Base-by-base conservation (phyloP, 139 green algal species). In the Chlorella sp. region DNA sequence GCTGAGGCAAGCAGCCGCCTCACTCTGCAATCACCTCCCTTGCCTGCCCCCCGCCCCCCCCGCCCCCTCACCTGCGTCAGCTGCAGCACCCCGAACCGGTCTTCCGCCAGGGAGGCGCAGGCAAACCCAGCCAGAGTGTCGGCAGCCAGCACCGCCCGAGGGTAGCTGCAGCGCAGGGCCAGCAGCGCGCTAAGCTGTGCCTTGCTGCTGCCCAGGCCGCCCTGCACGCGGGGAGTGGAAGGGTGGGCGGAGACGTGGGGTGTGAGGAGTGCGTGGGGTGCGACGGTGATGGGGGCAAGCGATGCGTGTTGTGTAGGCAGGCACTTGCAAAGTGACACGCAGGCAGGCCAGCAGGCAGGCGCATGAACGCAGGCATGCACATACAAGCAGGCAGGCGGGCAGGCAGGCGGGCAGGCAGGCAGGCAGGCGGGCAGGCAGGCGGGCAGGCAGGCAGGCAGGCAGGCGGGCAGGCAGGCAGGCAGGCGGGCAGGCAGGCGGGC, bases 21-120 rank as follows among this genome's bases (percentile, higher is more conserved):
- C 48, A 57, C 48, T 57, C 48, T 57, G 48, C 48, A 5, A 9
- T 9, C 48, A 57, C n/a, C n/a, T n/a, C n/a, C n/a, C n/a, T n/a
- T n/a, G n/a, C n/a, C n/a, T 57, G 48, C 48, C 48, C 48, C 7
- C 48, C 48, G 48, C 9, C 48, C 48, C 48, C 81, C 60, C 32
- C 64, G 3, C 32, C 81, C 12, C 57, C 57, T 3, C 11, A 40
- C 84, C 84, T 88, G 73, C 37, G 60, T 81, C 26, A 93, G 75
- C 84, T 93, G 91, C 81, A 93, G 61, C 40, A 93, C 79, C 28
- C 91, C 91, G 18, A 84, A 93, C n/a, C 61, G 73, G 81, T 93
- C 91, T 39, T 91, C 91, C 36, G 24, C 11, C 16, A 90, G 66
- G 5, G 91, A 91, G 0, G 75, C 76, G 28, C 42, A 75, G 18